Base-by-base conservation (phyloP, 202 grass and related monocot species). In the Cymbopogon flexuosus region DNA sequence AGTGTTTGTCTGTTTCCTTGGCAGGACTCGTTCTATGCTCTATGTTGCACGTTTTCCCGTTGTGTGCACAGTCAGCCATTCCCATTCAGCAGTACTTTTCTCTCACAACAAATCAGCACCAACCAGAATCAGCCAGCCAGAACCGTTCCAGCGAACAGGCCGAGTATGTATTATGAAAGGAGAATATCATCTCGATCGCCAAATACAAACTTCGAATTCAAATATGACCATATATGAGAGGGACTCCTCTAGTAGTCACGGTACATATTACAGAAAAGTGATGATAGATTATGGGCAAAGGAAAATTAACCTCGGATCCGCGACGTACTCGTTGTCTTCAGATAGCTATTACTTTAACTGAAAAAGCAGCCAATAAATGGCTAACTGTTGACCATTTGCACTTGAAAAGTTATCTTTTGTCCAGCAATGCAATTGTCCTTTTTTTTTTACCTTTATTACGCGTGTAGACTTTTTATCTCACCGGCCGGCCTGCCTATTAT, bases 21-120 rank as follows among this genome's bases (percentile, higher is more conserved):
- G 3, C 43, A 46, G 35, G 73, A 83, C 67, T 41, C 58, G 18
- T 73, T 78, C 66, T 73, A 78, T 72, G 85, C 46, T 87, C 36
- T 75, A 19, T 22, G 1, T 4, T 46, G 47, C 19, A 80, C 27
- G 76, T 59, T 58, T 56, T 8, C 13, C 68, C 3, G 34, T 18
- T 16, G n/a, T 5, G 64, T 83, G n/a, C 43, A 33, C 15, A 22
- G n/a, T n/a, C n/a, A n/a, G n/a, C n/a, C n/a, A n/a, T n/a, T n/a
- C n/a, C n/a, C n/a, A n/a, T n/a, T n/a, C n/a, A n/a, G n/a, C n/a
- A n/a, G n/a, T n/a, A n/a, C n/a, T n/a, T n/a, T n/a, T n/a, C n/a
- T n/a, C n/a, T n/a, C n/a, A n/a, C n/a, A n/a, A n/a, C n/a, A n/a
- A n/a, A n/a, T n/a, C n/a, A n/a, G n/a, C n/a, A n/a, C n/a, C n/a